Base-by-base conservation (phyloP, 2,329 filamentous ascomycete genomes). In the Neonectria coccinea region DNA sequence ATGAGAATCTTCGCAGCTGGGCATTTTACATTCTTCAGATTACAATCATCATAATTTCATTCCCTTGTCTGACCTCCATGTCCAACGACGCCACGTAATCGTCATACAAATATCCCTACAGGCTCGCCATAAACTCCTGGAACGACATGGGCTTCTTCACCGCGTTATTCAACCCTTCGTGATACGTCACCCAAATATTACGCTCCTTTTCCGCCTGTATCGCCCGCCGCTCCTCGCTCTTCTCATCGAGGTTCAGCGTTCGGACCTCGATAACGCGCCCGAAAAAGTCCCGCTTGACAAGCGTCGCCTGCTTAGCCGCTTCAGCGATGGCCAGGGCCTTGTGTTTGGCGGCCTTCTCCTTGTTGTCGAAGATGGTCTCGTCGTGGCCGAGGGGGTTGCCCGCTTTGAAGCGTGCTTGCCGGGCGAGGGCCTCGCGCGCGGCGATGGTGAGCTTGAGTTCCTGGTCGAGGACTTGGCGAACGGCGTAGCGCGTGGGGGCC, bases 141-240 rank as follows among this genome's bases (percentile, higher is more conserved):
- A 97, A 77, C 9, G 92, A 92, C 66, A 97, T 89, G 2, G 93
- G 92, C 78, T 97, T 97, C 77, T 92, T 86, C 65, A 97, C 94
- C 11, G 94, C 94, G 84, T 97, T 97, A 60, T 93, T 96, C 76
- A 93, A 89, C 0, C 94, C 94, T 80, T 97, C 94, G 74, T 97
- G 90, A 78, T 90, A 97, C 67, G 89, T 95, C 45, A 97, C 89
- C 94, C 94, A 97, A 4, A 94, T 91, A 71, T 90, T 84, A 10
- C 73, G 87, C 54, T 83, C 85, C 52, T 85, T 85, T 60, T 82
- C 79, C 47, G 79, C 58, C 18, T 51, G 59, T 27, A 44, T 76
- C 42, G 74, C 77, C 64, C 72, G 73, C 65, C 70, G 76, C 41
- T 73, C 76, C 51, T 62, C 67, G 14, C 64, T 75, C 60, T 81